These are phyloP conservation scores for Ascocoryne sarcoides DNA, from an alignment of 2,329 filamentous ascomycete species.

Conservation along the genomic window DNA sequence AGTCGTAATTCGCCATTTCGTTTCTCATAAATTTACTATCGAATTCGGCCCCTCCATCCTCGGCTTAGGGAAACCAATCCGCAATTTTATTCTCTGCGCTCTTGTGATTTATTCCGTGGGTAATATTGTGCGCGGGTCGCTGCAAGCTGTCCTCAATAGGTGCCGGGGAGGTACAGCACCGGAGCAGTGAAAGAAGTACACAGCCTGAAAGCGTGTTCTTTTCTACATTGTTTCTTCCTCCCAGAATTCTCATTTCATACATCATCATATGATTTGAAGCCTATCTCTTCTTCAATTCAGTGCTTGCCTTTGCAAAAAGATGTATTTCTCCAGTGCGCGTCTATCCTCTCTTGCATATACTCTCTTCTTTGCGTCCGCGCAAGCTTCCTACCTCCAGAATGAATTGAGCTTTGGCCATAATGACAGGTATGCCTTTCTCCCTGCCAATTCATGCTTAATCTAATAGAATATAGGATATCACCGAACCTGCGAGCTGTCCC, in stretches of 20 bases:
- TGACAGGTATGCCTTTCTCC: constrained; percentile 22
- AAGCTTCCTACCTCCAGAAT: constrained; percentile 26
- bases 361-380: constrained; percentile 22
- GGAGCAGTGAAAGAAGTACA: neutral
- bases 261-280: neutral
- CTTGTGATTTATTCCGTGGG: constrained; percentile 31
- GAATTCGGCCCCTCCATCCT: constrained; percentile 41
- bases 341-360: constrained; percentile 21
- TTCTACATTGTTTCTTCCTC: neutral
- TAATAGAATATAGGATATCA: constrained; percentile 23
- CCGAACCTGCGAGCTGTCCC: constrained; percentile 24
- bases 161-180: constrained; percentile 8
- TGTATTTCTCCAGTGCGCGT: constrained; percentile 16
- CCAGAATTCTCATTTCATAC: neutral
- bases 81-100: constrained; percentile 39
- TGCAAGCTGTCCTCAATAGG: constrained; percentile 26
- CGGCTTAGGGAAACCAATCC: constrained; percentile 40
- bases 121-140: constrained; percentile 31
- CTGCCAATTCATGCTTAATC: neutral
- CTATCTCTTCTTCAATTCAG: neutral
- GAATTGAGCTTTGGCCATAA: constrained; percentile 38
- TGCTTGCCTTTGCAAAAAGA: constrained; percentile 7
- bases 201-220: neutral
- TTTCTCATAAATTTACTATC: constrained; percentile 41
- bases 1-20: constrained; percentile 36